Percentiles rank a stretch among this genome's conserved stretches.
These are phyloP conservation scores for Pythium aphanidermatum DNA, from an alignment of 352 stramenopile genomes.

Conservation along the genomic window DNA sequence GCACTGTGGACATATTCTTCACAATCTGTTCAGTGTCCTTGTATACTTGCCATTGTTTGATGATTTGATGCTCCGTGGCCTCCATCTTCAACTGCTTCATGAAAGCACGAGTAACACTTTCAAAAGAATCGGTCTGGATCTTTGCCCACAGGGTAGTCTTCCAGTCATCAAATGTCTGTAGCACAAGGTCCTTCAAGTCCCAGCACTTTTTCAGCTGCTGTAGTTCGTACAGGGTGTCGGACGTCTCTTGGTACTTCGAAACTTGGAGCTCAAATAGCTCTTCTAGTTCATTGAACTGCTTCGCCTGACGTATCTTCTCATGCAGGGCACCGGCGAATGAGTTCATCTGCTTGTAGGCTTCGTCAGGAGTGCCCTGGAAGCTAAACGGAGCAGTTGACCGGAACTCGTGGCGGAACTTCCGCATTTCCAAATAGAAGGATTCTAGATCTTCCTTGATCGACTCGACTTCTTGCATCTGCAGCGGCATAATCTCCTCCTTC, in stretches of 20 bases:
- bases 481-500: slow-evolving; percentile 97
- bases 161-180: slow-evolving; percentile 82
- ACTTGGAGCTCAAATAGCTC: slow-evolving; percentile 86
- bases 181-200: slow-evolving; percentile 79
- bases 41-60: slow-evolving; percentile 86
- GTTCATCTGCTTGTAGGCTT: slow-evolving; percentile 85
- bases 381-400: slow-evolving; percentile 92
- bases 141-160: slow-evolving; percentile 76
- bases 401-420: slow-evolving; percentile 94
- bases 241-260: slow-evolving; percentile 85
- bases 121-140: slow-evolving; percentile 80
- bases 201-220: slow-evolving; percentile 85
- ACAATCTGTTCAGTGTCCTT: slow-evolving; percentile 83
- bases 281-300: slow-evolving; percentile 83
- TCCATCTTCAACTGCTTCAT: slow-evolving; percentile 86
- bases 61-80: slow-evolving; percentile 72
- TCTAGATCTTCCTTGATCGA: slow-evolving; percentile 93
- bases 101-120: slow-evolving; percentile 68
- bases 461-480: slow-evolving; percentile 95
- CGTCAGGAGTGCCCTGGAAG: slow-evolving; percentile 74
- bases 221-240: slow-evolving; percentile 83
- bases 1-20: slow-evolving; percentile 82
- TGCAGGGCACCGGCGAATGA: slow-evolving; percentile 57
- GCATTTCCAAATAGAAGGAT: slow-evolving; percentile 92
- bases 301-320: slow-evolving; percentile 78